phyloP scores from a whole-genome alignment of 78 protist genomes.

The Dictyostelium purpureum region DNA sequence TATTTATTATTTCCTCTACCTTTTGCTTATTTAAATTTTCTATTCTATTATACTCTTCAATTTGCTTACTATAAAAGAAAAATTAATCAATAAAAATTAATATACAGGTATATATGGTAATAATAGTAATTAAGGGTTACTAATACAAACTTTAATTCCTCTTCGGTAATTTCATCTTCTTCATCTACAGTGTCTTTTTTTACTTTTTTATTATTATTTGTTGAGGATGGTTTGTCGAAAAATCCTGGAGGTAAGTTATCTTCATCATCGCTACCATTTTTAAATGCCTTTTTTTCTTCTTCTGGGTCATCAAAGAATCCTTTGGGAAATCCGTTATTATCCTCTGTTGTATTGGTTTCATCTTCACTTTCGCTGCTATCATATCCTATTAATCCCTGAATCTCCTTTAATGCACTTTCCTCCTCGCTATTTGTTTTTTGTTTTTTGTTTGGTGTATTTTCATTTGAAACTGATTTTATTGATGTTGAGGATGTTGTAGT shows the following conservation, averaged over 20 bases:
- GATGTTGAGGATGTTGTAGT: too few relatives aligned
- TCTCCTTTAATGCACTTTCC: not conserved
- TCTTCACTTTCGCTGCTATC: not conserved
- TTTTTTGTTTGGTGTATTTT: too few relatives aligned
- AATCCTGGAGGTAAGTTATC: not conserved
- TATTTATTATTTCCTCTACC: too few relatives aligned
- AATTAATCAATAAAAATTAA: not conserved
- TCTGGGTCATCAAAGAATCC: slow-evolving; percentile 62
- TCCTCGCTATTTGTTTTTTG: not conserved
- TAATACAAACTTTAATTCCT: slow-evolving; percentile 20
- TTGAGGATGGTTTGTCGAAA: not conserved
- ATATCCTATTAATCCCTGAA: slow-evolving; percentile 8
- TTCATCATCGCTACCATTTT: not conserved
- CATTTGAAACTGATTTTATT: too few relatives aligned
- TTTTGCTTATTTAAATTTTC: not conserved
- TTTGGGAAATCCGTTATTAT: not conserved
- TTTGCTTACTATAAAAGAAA: not conserved
- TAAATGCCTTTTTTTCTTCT: not conserved
- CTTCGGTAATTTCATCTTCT: slow-evolving; percentile 5
- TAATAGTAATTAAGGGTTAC: not conserved
- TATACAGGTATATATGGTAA: too few relatives aligned
- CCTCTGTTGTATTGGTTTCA: not conserved
- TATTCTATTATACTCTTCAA: not conserved
- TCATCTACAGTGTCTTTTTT: not conserved
- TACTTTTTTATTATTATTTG: not conserved